A percentile compares a stretch with the other conserved stretches of the same genome.
Evolutionary conservation across 306 rosid species (phyloP).

Genomic region (Acacia crassicarpa): DNA sequence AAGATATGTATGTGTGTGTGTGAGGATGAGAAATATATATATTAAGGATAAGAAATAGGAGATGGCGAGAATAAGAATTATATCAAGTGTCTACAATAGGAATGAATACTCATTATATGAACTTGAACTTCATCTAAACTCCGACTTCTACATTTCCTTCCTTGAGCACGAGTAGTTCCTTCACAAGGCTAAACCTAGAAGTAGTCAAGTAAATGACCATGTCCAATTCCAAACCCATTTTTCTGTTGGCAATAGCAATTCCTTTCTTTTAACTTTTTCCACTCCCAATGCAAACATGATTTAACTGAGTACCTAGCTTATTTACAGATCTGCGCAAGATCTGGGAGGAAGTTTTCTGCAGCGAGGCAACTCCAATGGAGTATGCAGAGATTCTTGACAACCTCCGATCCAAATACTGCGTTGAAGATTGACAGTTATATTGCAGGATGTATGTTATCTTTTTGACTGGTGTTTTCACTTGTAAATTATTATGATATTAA

Average conservation of each 20-base stretch:
- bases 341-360: constrained; percentile 82
- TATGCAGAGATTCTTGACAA: constrained; percentile 68
- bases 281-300: background rate
- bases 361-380: constrained; percentile 68
- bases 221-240: background rate
- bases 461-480: background rate
- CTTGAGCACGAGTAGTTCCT: background rate
- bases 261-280: background rate
- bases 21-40: no score
- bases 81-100: background rate
- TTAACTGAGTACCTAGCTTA: constrained; percentile 2
- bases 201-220: background rate
- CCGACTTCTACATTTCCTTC: background rate
- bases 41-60: background rate
- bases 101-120: background rate
- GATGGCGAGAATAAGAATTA: background rate
- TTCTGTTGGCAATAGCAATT: background rate
- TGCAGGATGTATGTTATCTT: background rate
- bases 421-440: constrained; percentile 32
- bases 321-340: constrained; percentile 66
- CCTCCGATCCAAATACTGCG: constrained; percentile 66
- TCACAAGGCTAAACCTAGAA: background rate
- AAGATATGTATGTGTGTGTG: no score
- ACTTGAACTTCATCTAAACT: background rate
- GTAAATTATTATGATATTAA: constrained; percentile 30